A percentile compares a stretch with the other conserved stretches of the same genome.
Evolutionary conservation across 2,329 filamentous ascomycete species (phyloP).

Genomic region (Sporothrix mexicana): DNA sequence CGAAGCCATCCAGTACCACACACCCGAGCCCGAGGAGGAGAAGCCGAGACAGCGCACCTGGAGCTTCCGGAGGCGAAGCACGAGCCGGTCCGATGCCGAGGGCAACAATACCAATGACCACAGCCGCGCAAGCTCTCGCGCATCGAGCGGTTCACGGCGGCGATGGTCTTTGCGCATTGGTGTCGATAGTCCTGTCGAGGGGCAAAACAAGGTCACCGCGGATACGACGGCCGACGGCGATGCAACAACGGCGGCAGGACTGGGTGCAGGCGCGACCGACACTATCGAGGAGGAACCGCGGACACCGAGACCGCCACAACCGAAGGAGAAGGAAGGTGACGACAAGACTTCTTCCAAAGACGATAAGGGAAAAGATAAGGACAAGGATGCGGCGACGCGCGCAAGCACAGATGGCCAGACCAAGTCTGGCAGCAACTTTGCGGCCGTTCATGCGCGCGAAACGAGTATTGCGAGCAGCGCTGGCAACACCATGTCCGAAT

Average conservation of each 20-base stretch:
- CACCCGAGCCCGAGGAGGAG: constrained; percentile 28
- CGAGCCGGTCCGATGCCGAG: constrained; percentile 32
- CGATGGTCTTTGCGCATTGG: constrained; percentile 31
- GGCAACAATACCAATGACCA: constrained; percentile 23
- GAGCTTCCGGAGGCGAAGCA: constrained; percentile 34
- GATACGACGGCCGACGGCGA: not conserved
- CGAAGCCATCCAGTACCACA: constrained; percentile 44
- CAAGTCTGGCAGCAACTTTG: constrained; percentile 35
- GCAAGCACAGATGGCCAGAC: constrained; percentile 23
- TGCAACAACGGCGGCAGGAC: constrained; percentile 15
- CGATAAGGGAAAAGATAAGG: constrained; percentile 5
- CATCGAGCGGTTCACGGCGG: constrained; percentile 36
- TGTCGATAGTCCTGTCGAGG: constrained; percentile 19
- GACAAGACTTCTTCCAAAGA: not conserved
- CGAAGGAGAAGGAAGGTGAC: constrained; percentile 27
- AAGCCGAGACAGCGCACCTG: constrained; percentile 30
- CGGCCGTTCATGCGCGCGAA: constrained; percentile 48
- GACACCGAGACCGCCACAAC: constrained; percentile 40
- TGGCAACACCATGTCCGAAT: constrained; percentile 70
- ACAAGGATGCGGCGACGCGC: not conserved
- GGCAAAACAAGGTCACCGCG: not conserved
- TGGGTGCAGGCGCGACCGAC: constrained; percentile 33
- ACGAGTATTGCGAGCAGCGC: constrained; percentile 48
- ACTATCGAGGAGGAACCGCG: constrained; percentile 39
- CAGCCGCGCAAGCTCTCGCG: constrained; percentile 33